A percentile compares a stretch with the other conserved stretches of the same genome.
phyloP scores from a whole-genome alignment of 2,329 filamentous ascomycete genomes.

The Neophaeococcomyces mojaviensis region DNA sequence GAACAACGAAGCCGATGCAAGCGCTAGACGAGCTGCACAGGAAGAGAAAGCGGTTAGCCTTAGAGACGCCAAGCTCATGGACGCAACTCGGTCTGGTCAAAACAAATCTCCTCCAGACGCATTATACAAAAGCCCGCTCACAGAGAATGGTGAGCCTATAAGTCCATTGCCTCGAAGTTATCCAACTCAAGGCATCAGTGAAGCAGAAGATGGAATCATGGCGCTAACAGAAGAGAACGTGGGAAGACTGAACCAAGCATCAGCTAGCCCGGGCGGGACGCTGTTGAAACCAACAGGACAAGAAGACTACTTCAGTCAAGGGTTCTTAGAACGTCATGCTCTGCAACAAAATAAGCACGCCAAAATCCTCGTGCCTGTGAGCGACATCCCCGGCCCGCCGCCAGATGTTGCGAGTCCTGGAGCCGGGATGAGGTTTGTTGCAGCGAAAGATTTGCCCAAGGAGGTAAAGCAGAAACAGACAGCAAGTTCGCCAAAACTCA shows the following conservation, averaged over 20 bases:
- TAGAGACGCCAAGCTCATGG: slow-evolving; percentile 49
- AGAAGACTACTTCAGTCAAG: slow-evolving; percentile 8
- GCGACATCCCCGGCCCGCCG: slow-evolving; percentile 10
- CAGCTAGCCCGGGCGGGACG: neutral
- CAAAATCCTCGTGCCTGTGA: slow-evolving; percentile 1
- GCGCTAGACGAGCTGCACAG: slow-evolving; percentile 39
- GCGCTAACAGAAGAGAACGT: slow-evolving; percentile 49
- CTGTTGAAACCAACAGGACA: neutral
- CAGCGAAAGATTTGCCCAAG: neutral
- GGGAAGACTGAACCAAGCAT: slow-evolving; percentile 33
- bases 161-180: slow-evolving; percentile 30
- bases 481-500: neutral
- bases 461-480: neutral
- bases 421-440: neutral
- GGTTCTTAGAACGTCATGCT: no score
- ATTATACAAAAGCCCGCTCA: neutral
- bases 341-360: neutral
- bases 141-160: neutral
- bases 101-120: neutral
- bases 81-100: slow-evolving; percentile 31
- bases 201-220: slow-evolving; percentile 8
- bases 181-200: slow-evolving; percentile 20
- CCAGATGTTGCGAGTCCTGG: slow-evolving; percentile 5
- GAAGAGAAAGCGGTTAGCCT: slow-evolving; percentile 50
- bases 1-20: slow-evolving; percentile 37